These are phyloP conservation scores for Peronosclerospora sorghi DNA, from an alignment of 352 stramenopile species.

Conservation along the genomic window DNA sequence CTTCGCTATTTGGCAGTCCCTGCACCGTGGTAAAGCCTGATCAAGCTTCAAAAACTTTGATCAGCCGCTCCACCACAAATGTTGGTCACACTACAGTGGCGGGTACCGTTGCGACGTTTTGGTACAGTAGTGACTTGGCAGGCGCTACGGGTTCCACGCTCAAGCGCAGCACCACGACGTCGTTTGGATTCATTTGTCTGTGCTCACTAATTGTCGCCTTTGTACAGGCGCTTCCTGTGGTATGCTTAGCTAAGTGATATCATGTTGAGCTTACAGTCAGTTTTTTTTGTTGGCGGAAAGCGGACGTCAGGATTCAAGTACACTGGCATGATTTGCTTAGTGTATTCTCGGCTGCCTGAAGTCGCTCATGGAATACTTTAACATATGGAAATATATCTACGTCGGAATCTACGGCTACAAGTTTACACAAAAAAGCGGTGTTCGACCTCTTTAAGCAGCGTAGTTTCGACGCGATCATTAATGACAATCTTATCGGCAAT, in stretches of 20 bases:
- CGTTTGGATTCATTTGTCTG: slow-evolving; percentile 93
- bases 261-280: not conserved
- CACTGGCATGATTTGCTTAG: slow-evolving; percentile 66
- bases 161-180: slow-evolving; percentile 79
- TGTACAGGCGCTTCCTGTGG: slow-evolving; percentile 79
- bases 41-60: too few species aligned
- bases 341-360: slow-evolving; percentile 78
- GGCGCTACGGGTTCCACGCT: slow-evolving; percentile 80
- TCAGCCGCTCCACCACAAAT: too few species aligned
- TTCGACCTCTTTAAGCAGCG: slow-evolving; percentile 88
- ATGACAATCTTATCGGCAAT: slow-evolving; percentile 90
- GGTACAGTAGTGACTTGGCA: slow-evolving; percentile 83
- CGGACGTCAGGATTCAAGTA: slow-evolving; percentile 54
- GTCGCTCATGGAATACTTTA: slow-evolving; percentile 87
- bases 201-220: slow-evolving; percentile 90
- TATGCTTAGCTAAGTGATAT: slow-evolving; percentile 8
- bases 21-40: too few species aligned
- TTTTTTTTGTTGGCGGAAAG: slow-evolving; percentile 50
- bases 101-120: slow-evolving; percentile 92
- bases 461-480: slow-evolving; percentile 94
- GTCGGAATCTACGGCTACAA: slow-evolving; percentile 91
- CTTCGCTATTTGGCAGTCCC: too few species aligned
- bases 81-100: slow-evolving; percentile 88
- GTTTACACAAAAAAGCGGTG: slow-evolving; percentile 89
- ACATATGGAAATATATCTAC: slow-evolving; percentile 91